phyloP scores from a whole-genome alignment of 2,329 filamentous ascomycete genomes.

The Paracorniculantispora psalliotae region DNA sequence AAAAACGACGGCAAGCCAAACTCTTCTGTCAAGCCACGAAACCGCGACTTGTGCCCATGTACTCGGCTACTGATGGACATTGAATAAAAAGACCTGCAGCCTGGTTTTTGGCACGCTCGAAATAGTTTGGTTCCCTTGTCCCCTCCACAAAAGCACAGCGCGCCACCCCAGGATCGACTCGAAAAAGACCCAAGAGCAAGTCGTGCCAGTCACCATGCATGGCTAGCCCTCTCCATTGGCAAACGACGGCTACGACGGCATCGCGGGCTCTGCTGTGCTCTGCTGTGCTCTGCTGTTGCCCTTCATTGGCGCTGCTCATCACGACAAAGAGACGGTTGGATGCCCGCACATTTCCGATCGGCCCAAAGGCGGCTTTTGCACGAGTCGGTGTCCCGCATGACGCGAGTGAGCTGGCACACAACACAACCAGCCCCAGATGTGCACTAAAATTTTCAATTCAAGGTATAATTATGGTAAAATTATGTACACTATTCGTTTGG shows the following conservation, averaged over 20 bases:
- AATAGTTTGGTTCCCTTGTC: background rate
- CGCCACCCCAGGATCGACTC: background rate
- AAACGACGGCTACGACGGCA: slow-evolving; percentile 9
- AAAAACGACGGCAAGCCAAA: background rate
- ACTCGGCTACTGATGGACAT: too few species aligned
- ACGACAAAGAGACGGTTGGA: background rate
- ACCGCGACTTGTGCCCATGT: background rate
- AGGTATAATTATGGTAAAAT: too few species aligned
- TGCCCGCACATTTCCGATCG: slow-evolving; percentile 5
- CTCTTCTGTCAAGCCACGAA: background rate
- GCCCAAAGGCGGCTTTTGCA: background rate
- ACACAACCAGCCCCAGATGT: background rate
- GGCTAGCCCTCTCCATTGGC: background rate
- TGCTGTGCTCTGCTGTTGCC: too few species aligned
- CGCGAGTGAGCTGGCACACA: background rate
- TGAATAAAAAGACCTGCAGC: background rate
- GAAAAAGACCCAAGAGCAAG: background rate
- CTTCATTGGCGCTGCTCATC: background rate
- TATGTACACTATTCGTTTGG: background rate
- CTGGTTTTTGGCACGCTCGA: background rate
- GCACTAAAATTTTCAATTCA: too few species aligned
- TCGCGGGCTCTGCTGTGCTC: too few species aligned
- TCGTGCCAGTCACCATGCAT: slow-evolving; percentile 3
- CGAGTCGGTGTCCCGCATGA: background rate
- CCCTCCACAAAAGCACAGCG: too few species aligned